Base-by-base conservation (phyloP, 257 asterid species). In the Salvia hispanica region DNA sequence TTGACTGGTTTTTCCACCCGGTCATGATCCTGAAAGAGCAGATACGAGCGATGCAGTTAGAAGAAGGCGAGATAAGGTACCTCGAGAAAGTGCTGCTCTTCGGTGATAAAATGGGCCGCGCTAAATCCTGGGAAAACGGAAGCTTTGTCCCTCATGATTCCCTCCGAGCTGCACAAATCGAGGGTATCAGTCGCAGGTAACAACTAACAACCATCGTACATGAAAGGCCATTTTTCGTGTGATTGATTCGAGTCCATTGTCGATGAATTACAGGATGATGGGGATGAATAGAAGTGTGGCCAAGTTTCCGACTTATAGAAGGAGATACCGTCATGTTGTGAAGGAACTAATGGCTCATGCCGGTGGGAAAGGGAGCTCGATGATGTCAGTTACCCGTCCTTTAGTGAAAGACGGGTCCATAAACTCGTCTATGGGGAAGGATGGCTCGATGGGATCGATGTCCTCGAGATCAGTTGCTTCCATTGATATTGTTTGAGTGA, bases 1-100 rank as follows among this genome's bases (percentile, higher is more conserved):
- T 88, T 76, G 99, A 93, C 74, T 90, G 97, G 97, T 91, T 93
- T 73, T 93, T 90, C 62, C 89, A 93, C 45, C 99, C 99, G 0
- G 53, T 88, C 37, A 66, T 93, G 83, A 90, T 90, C 58, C 90
- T 93, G 43, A 93, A 93, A 62, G 99, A 90, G 76, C 96, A 90
- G 81, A 77, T 93, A 53, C 76, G 86, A 72, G 95, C 58, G 74
- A 75, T 90, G 39, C 78, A 42, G 4, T 70, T 93, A 75, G 94
- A 87, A 78, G 91, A 93, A 64, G 82, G 89, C 14, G 99, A 93
- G 69, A 71, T 74, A 39, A 72, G 80, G 54, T 88, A 82, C 80
- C 66, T 93, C 47, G 95, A 90, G 80, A 93, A 86, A 77, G 74
- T 79, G 8, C 58, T 84, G 40, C 92, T 93, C 37, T 81, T 88